Evolutionary conservation across 176 grass and related monocot genomes (phyloP).

Genomic region (Dactylis glomerata): DNA sequence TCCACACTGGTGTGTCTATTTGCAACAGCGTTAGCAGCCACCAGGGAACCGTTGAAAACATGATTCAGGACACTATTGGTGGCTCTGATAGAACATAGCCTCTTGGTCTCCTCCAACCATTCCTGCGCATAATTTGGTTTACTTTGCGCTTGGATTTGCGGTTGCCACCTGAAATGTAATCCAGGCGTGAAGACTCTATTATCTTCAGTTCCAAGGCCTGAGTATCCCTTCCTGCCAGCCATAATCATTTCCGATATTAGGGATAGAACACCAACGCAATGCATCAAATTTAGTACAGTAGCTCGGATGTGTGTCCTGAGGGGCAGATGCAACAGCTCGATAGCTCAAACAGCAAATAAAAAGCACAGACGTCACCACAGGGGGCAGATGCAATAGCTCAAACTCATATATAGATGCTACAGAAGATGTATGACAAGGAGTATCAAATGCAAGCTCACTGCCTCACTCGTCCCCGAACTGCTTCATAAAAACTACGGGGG

Average conservation of each 20-base stretch:
- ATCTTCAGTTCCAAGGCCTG: conserved; percentile 22
- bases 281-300: background rate
- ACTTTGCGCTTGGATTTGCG: background rate
- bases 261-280: background rate
- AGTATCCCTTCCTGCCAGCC: conserved; percentile 40
- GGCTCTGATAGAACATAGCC: conserved; percentile 26
- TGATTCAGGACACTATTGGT: conserved; percentile 8
- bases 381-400: background rate
- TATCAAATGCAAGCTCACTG: background rate
- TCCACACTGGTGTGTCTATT: conserved; percentile 31
- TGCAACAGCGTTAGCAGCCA: conserved; percentile 34
- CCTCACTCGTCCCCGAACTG: background rate
- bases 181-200: background rate
- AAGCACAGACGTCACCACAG: background rate
- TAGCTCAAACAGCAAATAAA: background rate
- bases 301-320: background rate
- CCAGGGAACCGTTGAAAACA: conserved; percentile 9
- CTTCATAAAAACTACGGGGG: background rate
- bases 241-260: conserved; percentile 24
- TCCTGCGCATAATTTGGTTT: conserved; percentile 1
- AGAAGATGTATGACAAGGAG: background rate
- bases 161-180: conserved; percentile 5
- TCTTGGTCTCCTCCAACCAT: conserved; percentile 44
- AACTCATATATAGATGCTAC: background rate
- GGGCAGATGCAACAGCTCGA: background rate